Percentiles rank a stretch among this genome's conserved stretches.
Conservation (phyloP, 257 asterid genomes). For the Solanum stenotomum region DNA sequence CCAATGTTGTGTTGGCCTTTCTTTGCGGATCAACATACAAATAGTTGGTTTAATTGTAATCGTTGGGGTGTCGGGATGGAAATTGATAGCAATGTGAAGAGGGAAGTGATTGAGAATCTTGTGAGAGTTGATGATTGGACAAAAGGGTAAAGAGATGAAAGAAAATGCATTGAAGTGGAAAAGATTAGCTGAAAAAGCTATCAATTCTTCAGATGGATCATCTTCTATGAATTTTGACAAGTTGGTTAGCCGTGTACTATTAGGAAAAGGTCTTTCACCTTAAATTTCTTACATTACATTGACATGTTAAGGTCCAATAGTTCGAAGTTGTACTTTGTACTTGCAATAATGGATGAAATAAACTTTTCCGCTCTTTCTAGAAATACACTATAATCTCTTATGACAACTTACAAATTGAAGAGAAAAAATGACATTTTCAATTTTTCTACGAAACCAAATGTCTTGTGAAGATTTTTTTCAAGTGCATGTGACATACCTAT, state of each 20-base stretch:
- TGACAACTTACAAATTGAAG: not conserved
- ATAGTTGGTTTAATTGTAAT: slow-evolving; percentile 11
- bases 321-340: not conserved
- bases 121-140: slow-evolving; percentile 18
- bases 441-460: not conserved
- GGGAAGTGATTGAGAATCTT: slow-evolving; percentile 10
- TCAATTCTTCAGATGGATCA: not conserved
- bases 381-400: not conserved
- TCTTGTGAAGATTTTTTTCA: not conserved
- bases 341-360: not conserved
- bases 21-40: slow-evolving; percentile 13
- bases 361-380: not conserved
- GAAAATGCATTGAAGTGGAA: slow-evolving; percentile 12
- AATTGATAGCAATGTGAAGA: slow-evolving; percentile 8
- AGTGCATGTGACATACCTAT: not conserved
- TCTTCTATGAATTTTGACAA: slow-evolving; percentile 9
- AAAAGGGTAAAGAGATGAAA: slow-evolving; percentile 9
- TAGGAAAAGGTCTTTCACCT: not conserved
- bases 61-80: slow-evolving; percentile 15
- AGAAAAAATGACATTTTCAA: not conserved
- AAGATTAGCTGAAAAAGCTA: slow-evolving; percentile 5
- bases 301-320: not conserved
- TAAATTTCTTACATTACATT: not conserved
- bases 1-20: slow-evolving; percentile 20
- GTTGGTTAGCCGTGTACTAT: slow-evolving; percentile 7